Percentiles rank a stretch among this genome's conserved stretches.
These are phyloP conservation scores for Escovopsis sp. DNA, from an alignment of 2,329 filamentous ascomycete genomes.

Conservation along the genomic window DNA sequence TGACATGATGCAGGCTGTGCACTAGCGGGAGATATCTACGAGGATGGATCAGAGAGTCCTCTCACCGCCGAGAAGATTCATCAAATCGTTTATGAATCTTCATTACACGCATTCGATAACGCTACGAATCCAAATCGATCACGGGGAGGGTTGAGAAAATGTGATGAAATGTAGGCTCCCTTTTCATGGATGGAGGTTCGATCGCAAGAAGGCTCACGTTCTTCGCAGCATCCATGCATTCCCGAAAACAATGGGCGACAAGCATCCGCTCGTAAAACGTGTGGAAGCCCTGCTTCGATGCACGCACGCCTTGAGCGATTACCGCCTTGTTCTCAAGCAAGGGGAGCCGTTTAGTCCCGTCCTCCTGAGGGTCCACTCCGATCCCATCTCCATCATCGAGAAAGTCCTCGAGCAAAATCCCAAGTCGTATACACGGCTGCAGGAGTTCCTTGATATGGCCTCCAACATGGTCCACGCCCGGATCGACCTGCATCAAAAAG, in stretches of 20 bases:
- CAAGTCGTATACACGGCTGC: conserved; percentile 58
- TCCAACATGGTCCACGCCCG: conserved; percentile 50
- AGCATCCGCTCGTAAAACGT: conserved; percentile 35
- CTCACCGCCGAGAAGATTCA: conserved; percentile 38
- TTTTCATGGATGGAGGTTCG: not conserved
- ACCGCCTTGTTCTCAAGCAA: conserved; percentile 64
- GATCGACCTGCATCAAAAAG: conserved; percentile 16
- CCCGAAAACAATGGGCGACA: conserved; percentile 38
- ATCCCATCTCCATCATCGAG: conserved; percentile 58
- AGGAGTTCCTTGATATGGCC: conserved; percentile 58
- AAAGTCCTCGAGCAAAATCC: conserved; percentile 65
- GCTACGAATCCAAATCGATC: conserved; percentile 69
- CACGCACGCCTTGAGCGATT: conserved; percentile 62
- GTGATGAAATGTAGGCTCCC: conserved; percentile 51
- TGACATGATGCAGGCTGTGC: conserved; percentile 35
- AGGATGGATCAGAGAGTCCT: conserved; percentile 33
- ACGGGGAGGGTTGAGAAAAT: conserved; percentile 63
- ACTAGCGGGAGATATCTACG: conserved; percentile 48
- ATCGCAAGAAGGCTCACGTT: not conserved
- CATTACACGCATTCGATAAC: conserved; percentile 62
- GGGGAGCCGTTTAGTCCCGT: conserved; percentile 70
- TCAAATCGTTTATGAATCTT: conserved; percentile 45
- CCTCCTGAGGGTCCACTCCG: conserved; percentile 59
- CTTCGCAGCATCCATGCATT: conserved; percentile 46
- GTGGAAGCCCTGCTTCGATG: conserved; percentile 53